phyloP scores from a whole-genome alignment of 1,284 basidiomycete species.

The Phellopilus nigrolimitatus region DNA sequence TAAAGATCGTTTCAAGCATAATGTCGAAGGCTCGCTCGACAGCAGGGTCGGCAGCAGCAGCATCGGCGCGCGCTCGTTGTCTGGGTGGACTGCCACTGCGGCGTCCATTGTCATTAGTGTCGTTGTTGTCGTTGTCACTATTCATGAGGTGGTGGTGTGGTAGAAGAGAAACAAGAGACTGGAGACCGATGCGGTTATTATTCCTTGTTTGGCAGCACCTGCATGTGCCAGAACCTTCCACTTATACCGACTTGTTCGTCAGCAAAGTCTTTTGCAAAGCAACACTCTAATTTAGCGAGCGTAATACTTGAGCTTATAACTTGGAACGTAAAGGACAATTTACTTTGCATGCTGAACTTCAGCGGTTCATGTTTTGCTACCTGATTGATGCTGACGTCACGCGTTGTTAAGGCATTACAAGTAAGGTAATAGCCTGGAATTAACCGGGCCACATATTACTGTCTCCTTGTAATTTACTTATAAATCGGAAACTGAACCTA shows the following conservation, averaged over 20 bases:
- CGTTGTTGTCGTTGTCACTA: constrained; percentile 1
- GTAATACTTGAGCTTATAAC: too few relatives aligned
- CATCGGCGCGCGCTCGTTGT: constrained; percentile 1
- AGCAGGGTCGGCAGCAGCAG: constrained; percentile 1
- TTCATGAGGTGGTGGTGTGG: constrained; percentile 11
- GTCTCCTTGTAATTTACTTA: too few relatives aligned
- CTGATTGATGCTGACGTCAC: not conserved
- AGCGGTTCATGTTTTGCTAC: too few relatives aligned
- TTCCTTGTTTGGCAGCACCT: not conserved
- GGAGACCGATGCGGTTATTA: not conserved
- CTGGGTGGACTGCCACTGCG: not conserved
- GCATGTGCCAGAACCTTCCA: constrained; percentile 10
- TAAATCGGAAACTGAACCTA: too few relatives aligned
- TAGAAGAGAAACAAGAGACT: not conserved
- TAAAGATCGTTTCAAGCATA: constrained; percentile 3
- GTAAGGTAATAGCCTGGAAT: too few relatives aligned
- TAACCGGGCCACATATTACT: too few relatives aligned
- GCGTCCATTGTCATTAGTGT: not conserved
- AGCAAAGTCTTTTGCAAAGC: not conserved
- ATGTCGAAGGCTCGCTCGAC: constrained; percentile 14
- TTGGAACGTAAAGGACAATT: too few relatives aligned
- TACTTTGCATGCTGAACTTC: too few relatives aligned
- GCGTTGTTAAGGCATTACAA: not conserved
- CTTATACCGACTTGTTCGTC: not conserved
- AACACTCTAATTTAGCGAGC: not conserved